Base-by-base conservation (phyloP, 768 basidiomycete species). In the Mycena vitilis region DNA sequence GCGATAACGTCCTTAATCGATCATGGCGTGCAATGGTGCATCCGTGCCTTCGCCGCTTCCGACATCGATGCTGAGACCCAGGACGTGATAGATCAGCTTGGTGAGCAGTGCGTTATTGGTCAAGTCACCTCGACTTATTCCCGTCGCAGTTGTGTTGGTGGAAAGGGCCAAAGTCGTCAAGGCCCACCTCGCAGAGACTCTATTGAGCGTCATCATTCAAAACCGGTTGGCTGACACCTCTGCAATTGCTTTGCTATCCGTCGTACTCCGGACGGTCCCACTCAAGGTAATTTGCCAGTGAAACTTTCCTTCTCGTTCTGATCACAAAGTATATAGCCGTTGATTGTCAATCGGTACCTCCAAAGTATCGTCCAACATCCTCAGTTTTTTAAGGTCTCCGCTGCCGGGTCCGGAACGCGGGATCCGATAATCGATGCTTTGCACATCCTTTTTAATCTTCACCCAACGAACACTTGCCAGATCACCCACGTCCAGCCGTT, bases 381-480 rank as follows among this genome's bases (percentile, higher is more conserved):
- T 5, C 82, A 88, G 13, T 91, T 95, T 75, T 85, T 82, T 76
- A 83, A 81, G 52, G 63, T 86, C 15, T 85, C 84, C 51, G 75
- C 77, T 12, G 60, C 40, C 22, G 66, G 38, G 12, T 63, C 73
- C n/a, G 75, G 72, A 36, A 71, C 73, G 37, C 84, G 89, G 23
- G 82, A 86, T 25, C 79, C 82, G 3, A 75, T 93, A 36, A 81
- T 91, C 44, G 72, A 79, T n/a, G 78, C 94, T 1, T 78, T 96
- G 5, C 83, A 88, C 52, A 78, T 80, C 4, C 82, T 97, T 2
- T 98, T 96, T 82, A 78, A 86, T 63, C 84, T 91, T 16, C 90
- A 96, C 74, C 94, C 95, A 0, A 78, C 83, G 15, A 95, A 95
- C 73, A 92, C 95, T 2, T 96, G 94, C 74, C 96, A 97, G 76